Evolutionary conservation across 2,329 filamentous ascomycete genomes (phyloP), one percentile per base, ranked within the genome.

Genomic region (Laburnicola sp.): DNA sequence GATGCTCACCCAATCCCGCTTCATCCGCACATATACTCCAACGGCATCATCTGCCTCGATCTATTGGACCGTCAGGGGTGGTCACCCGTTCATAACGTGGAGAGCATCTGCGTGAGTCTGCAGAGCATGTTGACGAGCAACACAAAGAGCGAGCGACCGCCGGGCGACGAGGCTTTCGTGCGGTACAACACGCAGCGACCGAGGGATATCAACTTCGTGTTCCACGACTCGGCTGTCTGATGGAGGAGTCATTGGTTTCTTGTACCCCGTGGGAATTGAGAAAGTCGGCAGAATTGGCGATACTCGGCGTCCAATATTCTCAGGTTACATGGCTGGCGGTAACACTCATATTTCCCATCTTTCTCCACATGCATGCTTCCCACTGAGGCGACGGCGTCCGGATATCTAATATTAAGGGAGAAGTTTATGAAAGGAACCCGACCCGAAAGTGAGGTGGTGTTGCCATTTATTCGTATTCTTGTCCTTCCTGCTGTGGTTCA

Each of bases 91-190:
- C 94, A 99, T 71, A 97, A 93, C 52, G 94, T 97, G 6, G 93
- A 97, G 78, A 96, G 89, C 66, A 86, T 99, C 25, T 97, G 91
- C 78, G 94, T 99, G 84, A 96, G 91, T 73, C 83, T 99, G 48
- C 94, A 99, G 76, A 96, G 91, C 77, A 99, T 99, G 94, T 76
- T 99, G 68, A 97, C 94, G 1, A 91, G 93, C 54, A 99, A 99
- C 72, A 87, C 84, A 8, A 93, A 92, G 76, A 87, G 93, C 65
- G 92, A 97, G 75, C 82, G 94, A 30, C 94, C 94, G 0, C 87
- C 88, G 0, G 94, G 93, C 3, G 91, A 99, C 67, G 89, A 88
- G 49, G 88, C 94, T 8, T 97, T 99, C 66, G 91, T 96, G 25
- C 80, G 84, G 48, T 84, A 83, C 54, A 96, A 97, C 68, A 84